These are phyloP conservation scores for Ophiostoma quercus DNA, from an alignment of 2,329 filamentous ascomycete genomes.

Conservation along the genomic window DNA sequence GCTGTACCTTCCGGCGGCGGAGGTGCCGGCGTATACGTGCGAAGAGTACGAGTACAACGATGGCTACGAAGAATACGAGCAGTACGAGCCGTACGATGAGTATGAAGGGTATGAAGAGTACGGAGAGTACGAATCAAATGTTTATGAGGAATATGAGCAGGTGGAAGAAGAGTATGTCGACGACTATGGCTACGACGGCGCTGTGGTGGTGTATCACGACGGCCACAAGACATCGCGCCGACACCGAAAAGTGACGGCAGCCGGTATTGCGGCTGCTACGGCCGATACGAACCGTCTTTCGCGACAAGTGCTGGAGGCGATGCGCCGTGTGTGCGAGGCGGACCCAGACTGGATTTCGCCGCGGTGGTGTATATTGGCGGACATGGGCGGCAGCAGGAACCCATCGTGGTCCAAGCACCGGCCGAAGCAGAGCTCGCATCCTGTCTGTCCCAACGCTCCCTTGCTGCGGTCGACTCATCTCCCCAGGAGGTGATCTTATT, in stretches of 20 bases:
- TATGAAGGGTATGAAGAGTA: background rate
- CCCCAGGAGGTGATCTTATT: background rate
- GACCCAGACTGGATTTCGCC: conserved; percentile 34
- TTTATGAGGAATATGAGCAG: background rate
- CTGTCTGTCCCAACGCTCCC: background rate
- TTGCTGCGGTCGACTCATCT: background rate
- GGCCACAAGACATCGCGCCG: background rate
- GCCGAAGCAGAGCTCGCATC: background rate
- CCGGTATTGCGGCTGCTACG: background rate
- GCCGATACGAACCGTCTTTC: conserved; percentile 36
- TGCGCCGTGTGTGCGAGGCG: conserved; percentile 14
- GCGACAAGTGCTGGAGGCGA: conserved; percentile 31
- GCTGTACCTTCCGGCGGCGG: background rate
- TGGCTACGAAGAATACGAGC: background rate
- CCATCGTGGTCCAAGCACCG: background rate
- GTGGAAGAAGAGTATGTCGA: conserved; percentile 26
- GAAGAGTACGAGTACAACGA: no score
- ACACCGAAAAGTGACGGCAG: background rate
- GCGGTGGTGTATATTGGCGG: conserved; percentile 35
- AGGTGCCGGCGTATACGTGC: background rate
- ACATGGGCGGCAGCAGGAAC: background rate
- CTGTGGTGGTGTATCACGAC: conserved; percentile 3
- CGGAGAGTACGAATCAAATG: background rate
- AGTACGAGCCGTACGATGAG: background rate
- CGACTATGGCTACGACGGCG: conserved; percentile 19